Percentiles rank a stretch among this genome's conserved stretches.
Evolutionary conservation across 805 yeast genomes (phyloP).

Genomic region (Barnettozyma vustinii): DNA sequence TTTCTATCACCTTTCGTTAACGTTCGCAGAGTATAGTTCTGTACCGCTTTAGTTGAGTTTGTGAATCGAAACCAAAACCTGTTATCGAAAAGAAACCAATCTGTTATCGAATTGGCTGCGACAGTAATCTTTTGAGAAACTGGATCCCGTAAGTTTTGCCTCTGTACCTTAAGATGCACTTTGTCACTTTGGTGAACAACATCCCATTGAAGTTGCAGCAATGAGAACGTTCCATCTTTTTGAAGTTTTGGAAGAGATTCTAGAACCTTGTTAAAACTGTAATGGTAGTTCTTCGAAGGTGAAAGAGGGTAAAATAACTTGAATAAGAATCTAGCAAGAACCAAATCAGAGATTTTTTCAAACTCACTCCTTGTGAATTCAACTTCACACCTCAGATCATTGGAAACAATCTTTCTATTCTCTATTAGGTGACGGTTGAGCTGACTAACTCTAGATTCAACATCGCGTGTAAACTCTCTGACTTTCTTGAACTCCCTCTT

Average conservation of each 20-base stretch:
- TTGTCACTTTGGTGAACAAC: not conserved
- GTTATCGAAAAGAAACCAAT: slow-evolving; percentile 35
- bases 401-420: slow-evolving; percentile 3
- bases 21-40: slow-evolving; percentile 14
- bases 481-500: slow-evolving; percentile 15
- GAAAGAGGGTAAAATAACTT: slow-evolving; percentile 26
- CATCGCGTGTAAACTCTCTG: slow-evolving; percentile 15
- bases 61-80: slow-evolving; percentile 32
- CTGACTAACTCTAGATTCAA: slow-evolving; percentile 15
- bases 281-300: slow-evolving; percentile 22
- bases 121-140: slow-evolving; percentile 9
- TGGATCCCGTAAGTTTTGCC: slow-evolving; percentile 18
- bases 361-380: slow-evolving; percentile 16
- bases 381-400: slow-evolving; percentile 7
- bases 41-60: slow-evolving; percentile 6
- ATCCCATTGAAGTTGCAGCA: slow-evolving; percentile 22
- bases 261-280: slow-evolving; percentile 19
- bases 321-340: slow-evolving; percentile 23
- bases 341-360: slow-evolving; percentile 14
- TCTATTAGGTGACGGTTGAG: slow-evolving; percentile 1
- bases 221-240: slow-evolving; percentile 15
- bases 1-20: slow-evolving; percentile 12
- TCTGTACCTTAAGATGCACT: slow-evolving; percentile 8
- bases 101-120: slow-evolving; percentile 21
- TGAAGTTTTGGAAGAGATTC: slow-evolving; percentile 8